A percentile compares a stretch with the other conserved stretches of the same genome.
Evolutionary conservation across 768 basidiomycete genomes (phyloP).

Genomic region (Nevesoporus exiguus): DNA sequence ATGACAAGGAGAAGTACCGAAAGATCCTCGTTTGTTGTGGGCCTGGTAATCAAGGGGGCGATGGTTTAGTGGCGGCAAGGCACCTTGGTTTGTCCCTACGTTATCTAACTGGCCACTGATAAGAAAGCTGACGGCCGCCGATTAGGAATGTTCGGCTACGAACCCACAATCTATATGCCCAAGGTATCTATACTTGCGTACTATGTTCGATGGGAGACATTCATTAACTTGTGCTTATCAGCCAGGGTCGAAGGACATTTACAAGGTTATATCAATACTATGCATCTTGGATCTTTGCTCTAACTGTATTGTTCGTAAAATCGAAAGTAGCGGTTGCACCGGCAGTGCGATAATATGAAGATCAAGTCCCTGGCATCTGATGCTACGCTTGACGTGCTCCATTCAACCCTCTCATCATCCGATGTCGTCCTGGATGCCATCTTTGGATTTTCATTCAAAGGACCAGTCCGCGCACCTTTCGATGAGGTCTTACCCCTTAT

Average conservation of each 20-base stretch:
- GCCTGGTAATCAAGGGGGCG: slow-evolving; percentile 96
- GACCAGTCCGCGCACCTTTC: slow-evolving; percentile 88
- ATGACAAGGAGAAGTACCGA: slow-evolving; percentile 60
- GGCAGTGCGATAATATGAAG: slow-evolving; percentile 85
- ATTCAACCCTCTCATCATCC: slow-evolving; percentile 48
- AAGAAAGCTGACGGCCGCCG: background rate
- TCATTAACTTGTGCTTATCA: slow-evolving; percentile 27
- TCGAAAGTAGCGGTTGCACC: slow-evolving; percentile 61
- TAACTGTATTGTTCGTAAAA: background rate
- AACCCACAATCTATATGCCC: slow-evolving; percentile 88
- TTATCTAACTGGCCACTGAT: background rate
- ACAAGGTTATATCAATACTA: slow-evolving; percentile 50
- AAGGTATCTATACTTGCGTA: slow-evolving; percentile 52
- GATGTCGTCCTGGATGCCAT: slow-evolving; percentile 94
- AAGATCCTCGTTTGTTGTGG: slow-evolving; percentile 94
- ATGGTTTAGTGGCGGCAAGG: slow-evolving; percentile 93
- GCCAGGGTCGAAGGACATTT: slow-evolving; percentile 93
- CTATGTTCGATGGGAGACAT: background rate
- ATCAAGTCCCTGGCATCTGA: slow-evolving; percentile 67
- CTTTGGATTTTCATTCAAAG: slow-evolving; percentile 97
- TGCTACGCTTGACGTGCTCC: slow-evolving; percentile 43
- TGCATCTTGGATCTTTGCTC: background rate
- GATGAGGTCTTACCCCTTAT: slow-evolving; percentile 69
- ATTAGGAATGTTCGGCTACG: slow-evolving; percentile 88
- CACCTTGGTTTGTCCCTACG: slow-evolving; percentile 69